phyloP scores from a whole-genome alignment of 1,139 yeast genomes.

The Hyphopichia wangnamkhiaoensis region DNA sequence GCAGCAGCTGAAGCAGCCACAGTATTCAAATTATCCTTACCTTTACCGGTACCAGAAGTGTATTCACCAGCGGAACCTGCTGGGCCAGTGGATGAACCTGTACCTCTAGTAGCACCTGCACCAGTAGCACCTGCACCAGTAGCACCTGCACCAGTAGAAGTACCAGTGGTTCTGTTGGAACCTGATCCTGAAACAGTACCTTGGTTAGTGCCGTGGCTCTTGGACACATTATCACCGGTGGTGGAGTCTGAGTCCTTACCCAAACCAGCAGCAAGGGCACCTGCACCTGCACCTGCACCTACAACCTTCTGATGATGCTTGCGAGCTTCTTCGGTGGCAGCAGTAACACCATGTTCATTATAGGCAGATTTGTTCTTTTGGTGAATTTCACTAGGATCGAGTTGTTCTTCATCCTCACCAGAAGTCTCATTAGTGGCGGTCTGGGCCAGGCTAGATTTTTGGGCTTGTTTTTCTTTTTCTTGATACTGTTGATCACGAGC shows the following conservation, averaged over 20 bases:
- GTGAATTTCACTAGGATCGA: conserved; percentile 29
- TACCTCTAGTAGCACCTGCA: conserved; percentile 2
- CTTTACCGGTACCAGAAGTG: conserved; percentile 2
- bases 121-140: conserved; percentile 6
- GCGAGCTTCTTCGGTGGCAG: conserved; percentile 14
- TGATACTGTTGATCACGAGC: conserved; percentile 11
- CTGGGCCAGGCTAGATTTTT: no score
- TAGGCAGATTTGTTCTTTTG: conserved; percentile 31
- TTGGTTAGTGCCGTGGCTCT: conserved; percentile 1
- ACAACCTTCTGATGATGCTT: conserved; percentile 4
- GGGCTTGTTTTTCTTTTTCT: conserved; percentile 8
- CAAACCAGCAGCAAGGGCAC: conserved; percentile 9
- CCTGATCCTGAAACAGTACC: conserved; percentile 3
- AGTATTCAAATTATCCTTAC: neutral
- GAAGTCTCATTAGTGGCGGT: conserved; percentile 7
- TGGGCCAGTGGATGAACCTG: neutral
- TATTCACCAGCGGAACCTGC: neutral
- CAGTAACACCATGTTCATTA: conserved; percentile 26
- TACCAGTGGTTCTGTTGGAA: neutral
- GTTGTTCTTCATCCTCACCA: conserved; percentile 2
- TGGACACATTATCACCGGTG: conserved; percentile 2
- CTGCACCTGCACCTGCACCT: conserved; percentile 11
- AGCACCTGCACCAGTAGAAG: neutral
- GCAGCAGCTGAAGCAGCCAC: conserved; percentile 8
- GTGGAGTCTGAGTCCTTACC: neutral